Percentiles rank a stretch among this genome's conserved stretches.
These are phyloP conservation scores for Coprinopsis strossmayeri DNA, from an alignment of 768 basidiomycete species.

Conservation along the genomic window DNA sequence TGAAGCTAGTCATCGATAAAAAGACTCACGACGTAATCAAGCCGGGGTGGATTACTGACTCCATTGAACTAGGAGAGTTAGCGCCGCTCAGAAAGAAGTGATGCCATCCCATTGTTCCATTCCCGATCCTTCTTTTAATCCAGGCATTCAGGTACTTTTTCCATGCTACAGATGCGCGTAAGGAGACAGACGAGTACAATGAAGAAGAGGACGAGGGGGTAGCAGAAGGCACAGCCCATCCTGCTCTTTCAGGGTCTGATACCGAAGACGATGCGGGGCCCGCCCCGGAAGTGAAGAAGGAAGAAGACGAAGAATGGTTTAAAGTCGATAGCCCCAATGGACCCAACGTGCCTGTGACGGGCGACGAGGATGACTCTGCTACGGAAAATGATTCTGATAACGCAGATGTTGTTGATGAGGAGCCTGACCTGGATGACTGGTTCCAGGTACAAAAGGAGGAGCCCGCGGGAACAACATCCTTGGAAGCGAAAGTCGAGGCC, in stretches of 20 bases:
- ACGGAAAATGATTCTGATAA: constrained; percentile 69
- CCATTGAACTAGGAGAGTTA: constrained; percentile 48
- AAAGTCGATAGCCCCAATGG: constrained; percentile 35
- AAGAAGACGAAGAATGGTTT: constrained; percentile 36
- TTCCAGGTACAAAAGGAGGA: constrained; percentile 23
- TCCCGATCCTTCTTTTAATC: neutral
- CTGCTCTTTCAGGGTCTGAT: constrained; percentile 54
- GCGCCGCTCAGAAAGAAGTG: constrained; percentile 68
- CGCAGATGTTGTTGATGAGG: constrained; percentile 39
- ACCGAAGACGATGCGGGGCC: constrained; percentile 42
- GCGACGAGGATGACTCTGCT: constrained; percentile 43
- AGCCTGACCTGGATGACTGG: constrained; percentile 30
- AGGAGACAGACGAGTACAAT: constrained; percentile 44
- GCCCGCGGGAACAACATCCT: constrained; percentile 6
- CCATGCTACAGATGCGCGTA: constrained; percentile 53
- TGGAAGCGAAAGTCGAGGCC: constrained; percentile 11
- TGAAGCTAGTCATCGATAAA: constrained; percentile 66
- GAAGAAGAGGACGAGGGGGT: constrained; percentile 28
- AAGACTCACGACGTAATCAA: constrained; percentile 65
- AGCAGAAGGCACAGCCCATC: constrained; percentile 23
- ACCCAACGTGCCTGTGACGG: constrained; percentile 17
- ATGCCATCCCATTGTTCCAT: neutral
- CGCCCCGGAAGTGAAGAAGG: constrained; percentile 12
- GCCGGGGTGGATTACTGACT: constrained; percentile 80
- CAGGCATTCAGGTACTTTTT: constrained; percentile 63